Base-by-base conservation (phyloP, 176 grass and related monocot species). In the Aechmea fasciata region DNA sequence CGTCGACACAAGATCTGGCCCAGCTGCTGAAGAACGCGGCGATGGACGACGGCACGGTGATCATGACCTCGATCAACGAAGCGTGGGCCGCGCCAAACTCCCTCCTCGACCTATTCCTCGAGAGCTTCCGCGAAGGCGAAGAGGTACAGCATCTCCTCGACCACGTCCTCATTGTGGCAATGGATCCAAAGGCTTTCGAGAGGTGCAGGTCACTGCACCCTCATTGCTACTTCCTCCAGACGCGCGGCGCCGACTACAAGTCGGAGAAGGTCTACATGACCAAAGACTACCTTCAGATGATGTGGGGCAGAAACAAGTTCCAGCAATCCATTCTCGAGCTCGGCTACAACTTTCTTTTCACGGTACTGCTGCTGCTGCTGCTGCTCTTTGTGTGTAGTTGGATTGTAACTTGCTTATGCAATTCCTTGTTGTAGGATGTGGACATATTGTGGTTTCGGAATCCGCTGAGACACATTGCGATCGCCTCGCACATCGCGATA, bases 391-490 rank as follows among this genome's bases (percentile, higher is more conserved):
- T 7, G 1, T 41, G 33, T 41, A 41, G 3, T 41, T 41, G 33
- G 29, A 33, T 33, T 33, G 29, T 33, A 33, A 33, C 29, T 41
- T 7, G 22, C n/a, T n/a, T 33, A 5, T 33, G 3, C 6, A 3
- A 3, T 33, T 33, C 3, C 33, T 41, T 41, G 33, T 71, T 26
- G 41, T 79, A 93, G 94, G 94, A 99, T 75, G 86, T 93, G 0
- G 94, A 99, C 75, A 76, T 99, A 52, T 72, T 99, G 83, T 99
- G 94, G 94, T 99, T 99, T 79, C 77, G 94, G 0, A 87, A 99
- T 66, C 94, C 94, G 11, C 85, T 99, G 63, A 72, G 84, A 10
- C 90, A 90, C 79, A 93, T 99, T 64, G 68, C 83, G 0, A 69
- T 87, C 57, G 94, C 79, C 2, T 83, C 87, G 1, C 83, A 99